A percentile compares a stretch with the other conserved stretches of the same genome.
Evolutionary conservation across 2,329 filamentous ascomycete genomes (phyloP).

Genomic region (Paecilomyces niveus): DNA sequence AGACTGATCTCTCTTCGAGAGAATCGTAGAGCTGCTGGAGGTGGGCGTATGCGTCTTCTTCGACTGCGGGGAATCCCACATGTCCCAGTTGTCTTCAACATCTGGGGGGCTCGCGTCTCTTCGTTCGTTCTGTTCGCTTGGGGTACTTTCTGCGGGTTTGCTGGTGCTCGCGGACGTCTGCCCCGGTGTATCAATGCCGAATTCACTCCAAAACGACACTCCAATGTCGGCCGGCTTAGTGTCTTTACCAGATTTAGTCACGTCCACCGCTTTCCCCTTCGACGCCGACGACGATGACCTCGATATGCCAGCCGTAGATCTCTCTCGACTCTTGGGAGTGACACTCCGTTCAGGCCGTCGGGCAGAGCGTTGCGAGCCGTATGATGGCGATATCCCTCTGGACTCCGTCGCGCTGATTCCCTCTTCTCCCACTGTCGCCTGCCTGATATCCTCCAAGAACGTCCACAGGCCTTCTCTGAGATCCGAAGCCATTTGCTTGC

Average conservation of each 20-base stretch:
- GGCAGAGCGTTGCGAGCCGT: neutral
- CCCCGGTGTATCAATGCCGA: slow-evolving; percentile 42
- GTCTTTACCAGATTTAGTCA: slow-evolving; percentile 34
- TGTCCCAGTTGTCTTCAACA: slow-evolving; percentile 48
- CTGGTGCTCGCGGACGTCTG: slow-evolving; percentile 28
- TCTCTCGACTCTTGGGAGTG: slow-evolving; percentile 25
- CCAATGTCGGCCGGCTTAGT: slow-evolving; percentile 36
- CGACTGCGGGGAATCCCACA: slow-evolving; percentile 46
- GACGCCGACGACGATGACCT: slow-evolving; percentile 24
- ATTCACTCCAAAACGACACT: slow-evolving; percentile 45
- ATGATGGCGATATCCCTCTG: slow-evolving; percentile 21
- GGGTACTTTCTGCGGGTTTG: slow-evolving; percentile 16
- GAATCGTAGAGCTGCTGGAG: slow-evolving; percentile 44
- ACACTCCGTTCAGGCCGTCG: slow-evolving; percentile 25
- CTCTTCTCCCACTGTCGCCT: slow-evolving; percentile 94
- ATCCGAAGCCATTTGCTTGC: slow-evolving; percentile 79
- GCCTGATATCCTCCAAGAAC: slow-evolving; percentile 89
- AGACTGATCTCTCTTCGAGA: slow-evolving; percentile 41
- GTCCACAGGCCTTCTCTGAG: slow-evolving; percentile 86
- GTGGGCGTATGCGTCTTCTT: slow-evolving; percentile 35
- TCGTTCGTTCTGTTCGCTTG: slow-evolving; percentile 30
- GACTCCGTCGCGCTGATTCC: slow-evolving; percentile 55
- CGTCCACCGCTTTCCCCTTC: slow-evolving; percentile 19
- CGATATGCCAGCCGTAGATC: slow-evolving; percentile 18
- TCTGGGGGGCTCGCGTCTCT: slow-evolving; percentile 33